Evolutionary conservation across 1,284 basidiomycete genomes (phyloP).

Genomic region (Grifola frondosa): DNA sequence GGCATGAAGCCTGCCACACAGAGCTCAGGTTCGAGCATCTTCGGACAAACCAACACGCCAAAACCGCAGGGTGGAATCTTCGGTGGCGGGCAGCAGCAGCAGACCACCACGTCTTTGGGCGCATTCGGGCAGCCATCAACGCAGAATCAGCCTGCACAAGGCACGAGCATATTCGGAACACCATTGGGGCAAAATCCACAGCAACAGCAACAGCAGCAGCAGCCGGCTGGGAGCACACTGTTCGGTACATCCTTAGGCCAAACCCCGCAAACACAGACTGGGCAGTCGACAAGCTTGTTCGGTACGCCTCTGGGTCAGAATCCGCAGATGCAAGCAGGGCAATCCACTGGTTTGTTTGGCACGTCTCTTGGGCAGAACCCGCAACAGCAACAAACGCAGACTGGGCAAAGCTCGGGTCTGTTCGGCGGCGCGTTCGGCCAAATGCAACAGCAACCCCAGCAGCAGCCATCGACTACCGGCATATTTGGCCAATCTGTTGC

Average conservation of each 20-base stretch:
- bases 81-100: slow-evolving; percentile 30
- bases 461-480: slow-evolving; percentile 13
- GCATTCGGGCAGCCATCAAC: slow-evolving; percentile 7
- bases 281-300: slow-evolving; percentile 3
- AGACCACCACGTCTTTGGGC: slow-evolving; percentile 11
- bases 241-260: slow-evolving; percentile 32
- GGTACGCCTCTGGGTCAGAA: slow-evolving; percentile 13
- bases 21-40: slow-evolving; percentile 29
- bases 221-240: slow-evolving; percentile 21
- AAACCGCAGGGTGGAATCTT: slow-evolving; percentile 24
- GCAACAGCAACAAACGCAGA: slow-evolving; percentile 31
- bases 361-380: slow-evolving; percentile 28
- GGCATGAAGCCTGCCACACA: slow-evolving; percentile 36
- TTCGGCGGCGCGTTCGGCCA: slow-evolving; percentile 37
- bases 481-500: slow-evolving; percentile 20
- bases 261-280: slow-evolving; percentile 11
- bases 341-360: slow-evolving; percentile 25
- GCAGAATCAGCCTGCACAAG: slow-evolving; percentile 13
- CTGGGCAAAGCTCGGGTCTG: slow-evolving; percentile 26
- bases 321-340: slow-evolving; percentile 5
- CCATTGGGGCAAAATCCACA: slow-evolving; percentile 27
- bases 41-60: slow-evolving; percentile 34
- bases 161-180: slow-evolving; percentile 1
- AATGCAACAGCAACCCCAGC: slow-evolving; percentile 32
- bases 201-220: slow-evolving; percentile 27